Evolutionary conservation across 2,329 filamentous ascomycete genomes (phyloP), one percentile per base, ranked within the genome.

Genomic region (Aspergillus floridensis): DNA sequence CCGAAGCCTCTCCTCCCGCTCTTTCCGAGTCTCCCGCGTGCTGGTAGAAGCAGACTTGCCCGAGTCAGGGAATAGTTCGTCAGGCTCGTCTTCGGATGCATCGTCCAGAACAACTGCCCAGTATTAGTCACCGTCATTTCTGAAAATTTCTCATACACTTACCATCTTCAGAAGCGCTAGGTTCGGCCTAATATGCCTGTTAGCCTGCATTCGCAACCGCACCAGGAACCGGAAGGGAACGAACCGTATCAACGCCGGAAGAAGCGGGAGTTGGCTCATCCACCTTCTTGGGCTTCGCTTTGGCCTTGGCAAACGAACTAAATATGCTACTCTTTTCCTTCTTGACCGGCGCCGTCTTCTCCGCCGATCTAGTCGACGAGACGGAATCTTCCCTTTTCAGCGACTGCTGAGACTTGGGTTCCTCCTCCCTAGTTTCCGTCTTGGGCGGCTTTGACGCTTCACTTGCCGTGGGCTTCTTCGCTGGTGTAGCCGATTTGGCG

Each of bases 251-350:
- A 22, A 63, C 65, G 6, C 57, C 65, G 53, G 65, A 65, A 59
- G 68, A 63, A 35, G 70, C 68, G 31, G 79, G 72, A 2, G 77
- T 76, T 38, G 76, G 68, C 14, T 77, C 73, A 3, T 73, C 76
- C 72, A 71, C 80, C 63, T 67, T 76, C 69, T 76, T 81, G 65
- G 65, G 64, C 67, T 87, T 91, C 10, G 86, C 81, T 68, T 85
- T 91, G 4, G 87, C 79, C 66, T 87, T 88, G 2, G 90, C 89
- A 72, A 96, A 96, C 0, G 91, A 89, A 61, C 88, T 88, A 81
- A 95, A 92, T 26, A 96, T 85, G 60, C 85, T 84, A 2, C 87
- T 85, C 16, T 79, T 81, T 56, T 84, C 83, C 58, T 84, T 84
- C 69, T 90, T 91, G 2, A 82, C 65, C 5, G 75, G 71, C 2